Base-by-base conservation (phyloP, 202 grass and related monocot species). In the Setaria viridis region DNA sequence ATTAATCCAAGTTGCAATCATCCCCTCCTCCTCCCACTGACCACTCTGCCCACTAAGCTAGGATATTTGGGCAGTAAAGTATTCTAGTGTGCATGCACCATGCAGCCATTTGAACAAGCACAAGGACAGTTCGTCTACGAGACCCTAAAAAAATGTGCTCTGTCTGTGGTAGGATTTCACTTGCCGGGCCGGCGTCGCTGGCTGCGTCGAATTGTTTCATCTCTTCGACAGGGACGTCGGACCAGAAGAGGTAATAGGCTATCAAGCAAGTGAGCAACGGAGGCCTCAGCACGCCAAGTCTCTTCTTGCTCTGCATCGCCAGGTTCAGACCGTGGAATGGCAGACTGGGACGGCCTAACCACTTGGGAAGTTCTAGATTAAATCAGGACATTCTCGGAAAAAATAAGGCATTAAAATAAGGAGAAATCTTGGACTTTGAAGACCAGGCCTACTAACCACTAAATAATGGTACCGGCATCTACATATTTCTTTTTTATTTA, bases 291-390 rank as follows among this genome's bases (percentile, higher is more conserved):
- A 51, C 59, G 68, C 50, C 2, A 62, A 42, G 21, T 2, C 33
- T 3, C n/a, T 16, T 3, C 11, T 35, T 66, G 59, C 33, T 56
- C 80, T 68, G 34, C 74, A 6, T 55, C 29, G 35, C 76, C 84
- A 12, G 21, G 39, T n/a, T 75, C 70, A 33, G 53, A 59, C 78
- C 53, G 72, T 60, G 50, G 80, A 56, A 29, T 7, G 19, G 47
- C 62, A 54, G 62, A 49, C 41, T 56, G 65, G 42, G 85, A 88
- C 25, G 32, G 64, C 64, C 1, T 34, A 91, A 88, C 85, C 47
- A 56, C 80, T 46, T 5, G 25, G 55, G 53, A n/a, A 64, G 19
- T 62, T 51, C 0, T n/a, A 7, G 49, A 85, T 29, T 42, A 21
- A 10, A 21, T n/a, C 5, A 58, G 19, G 55, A 58, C 20, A 20